These are phyloP conservation scores for Sphagnum tenellum DNA, from an alignment of 225 moss, liverwort and hornwort genomes.

Conservation along the genomic window DNA sequence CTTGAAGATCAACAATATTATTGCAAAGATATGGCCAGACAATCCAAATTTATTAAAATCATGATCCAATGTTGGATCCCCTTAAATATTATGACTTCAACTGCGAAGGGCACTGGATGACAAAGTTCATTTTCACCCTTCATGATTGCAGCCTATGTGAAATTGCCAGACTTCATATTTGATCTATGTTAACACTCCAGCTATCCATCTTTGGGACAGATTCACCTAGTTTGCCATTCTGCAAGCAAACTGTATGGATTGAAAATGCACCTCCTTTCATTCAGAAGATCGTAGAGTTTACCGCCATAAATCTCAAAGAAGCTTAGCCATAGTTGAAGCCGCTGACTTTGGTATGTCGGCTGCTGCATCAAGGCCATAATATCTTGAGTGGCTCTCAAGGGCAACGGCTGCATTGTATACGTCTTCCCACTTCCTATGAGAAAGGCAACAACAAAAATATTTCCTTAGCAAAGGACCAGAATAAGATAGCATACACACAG, in stretches of 20 bases:
- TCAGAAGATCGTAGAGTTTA: conserved; percentile 97
- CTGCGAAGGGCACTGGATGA: too few relatives aligned
- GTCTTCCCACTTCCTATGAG: conserved; percentile 96
- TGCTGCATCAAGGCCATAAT: conserved; percentile 94
- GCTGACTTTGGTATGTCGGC: conserved; percentile 70
- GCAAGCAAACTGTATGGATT: conserved; percentile 21
- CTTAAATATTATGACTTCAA: too few relatives aligned
- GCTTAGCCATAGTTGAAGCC: conserved; percentile 96
- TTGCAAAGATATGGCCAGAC: too few relatives aligned
- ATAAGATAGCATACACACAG: neutral
- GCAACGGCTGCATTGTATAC: conserved; percentile 99
- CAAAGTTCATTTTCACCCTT: too few relatives aligned
- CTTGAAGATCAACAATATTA: too few relatives aligned
- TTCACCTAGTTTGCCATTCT: too few relatives aligned
- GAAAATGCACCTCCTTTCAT: conserved; percentile 81
- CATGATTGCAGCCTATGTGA: too few relatives aligned
- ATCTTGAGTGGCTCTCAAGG: conserved; percentile 93
- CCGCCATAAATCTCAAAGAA: conserved; percentile 99
- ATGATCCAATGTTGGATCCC: too few relatives aligned
- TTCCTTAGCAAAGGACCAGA: neutral
- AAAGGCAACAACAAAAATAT: neutral
- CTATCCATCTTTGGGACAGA: too few relatives aligned
- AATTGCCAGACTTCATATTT: too few relatives aligned
- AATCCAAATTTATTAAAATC: too few relatives aligned
- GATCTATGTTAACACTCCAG: too few relatives aligned